These are phyloP conservation scores for Pseudoscleropodium purum DNA, from an alignment of 225 moss, liverwort and hornwort species.

Conservation along the genomic window DNA sequence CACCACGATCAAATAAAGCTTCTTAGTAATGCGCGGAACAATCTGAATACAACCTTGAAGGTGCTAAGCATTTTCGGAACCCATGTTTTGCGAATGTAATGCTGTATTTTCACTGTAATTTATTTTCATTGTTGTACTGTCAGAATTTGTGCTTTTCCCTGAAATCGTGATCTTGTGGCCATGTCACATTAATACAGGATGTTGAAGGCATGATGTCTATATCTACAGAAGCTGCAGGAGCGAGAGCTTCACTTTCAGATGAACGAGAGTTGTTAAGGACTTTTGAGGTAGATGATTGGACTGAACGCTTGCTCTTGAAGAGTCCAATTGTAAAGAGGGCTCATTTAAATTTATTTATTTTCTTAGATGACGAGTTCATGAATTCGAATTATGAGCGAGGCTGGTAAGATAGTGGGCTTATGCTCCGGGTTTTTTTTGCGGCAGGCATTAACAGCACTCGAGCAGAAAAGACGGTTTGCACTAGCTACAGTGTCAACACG, in stretches of 20 bases:
- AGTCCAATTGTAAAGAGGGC: not conserved
- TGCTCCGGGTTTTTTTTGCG: not conserved
- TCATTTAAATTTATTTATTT: not conserved
- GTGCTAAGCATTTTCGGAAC: constrained; percentile 16
- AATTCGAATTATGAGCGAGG: not conserved
- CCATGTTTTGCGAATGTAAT: not conserved
- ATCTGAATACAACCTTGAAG: constrained; percentile 94
- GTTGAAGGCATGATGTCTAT: constrained; percentile 99
- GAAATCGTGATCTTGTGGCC: not conserved
- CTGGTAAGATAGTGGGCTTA: not conserved
- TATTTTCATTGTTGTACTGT: not conserved
- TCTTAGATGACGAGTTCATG: not conserved
- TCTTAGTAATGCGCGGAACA: constrained; percentile 98
- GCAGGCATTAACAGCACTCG: constrained; percentile 88
- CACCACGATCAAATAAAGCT: constrained; percentile 99
- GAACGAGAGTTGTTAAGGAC: constrained; percentile 87
- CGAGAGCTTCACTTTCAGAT: constrained; percentile 83
- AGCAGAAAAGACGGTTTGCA: constrained; percentile 95
- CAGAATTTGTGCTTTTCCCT: not conserved
- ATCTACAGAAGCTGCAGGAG: constrained; percentile 95
- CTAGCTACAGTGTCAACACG: constrained; percentile 89
- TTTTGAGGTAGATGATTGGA: constrained; percentile 60
- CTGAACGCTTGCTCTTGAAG: not conserved
- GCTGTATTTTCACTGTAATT: not conserved
- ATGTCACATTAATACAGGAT: constrained; percentile 44